Evolutionary conservation across 108 stramenopile genomes (phyloP), one percentile per base, ranked within the genome.

Genomic region (Parietichytrium sp.): DNA sequence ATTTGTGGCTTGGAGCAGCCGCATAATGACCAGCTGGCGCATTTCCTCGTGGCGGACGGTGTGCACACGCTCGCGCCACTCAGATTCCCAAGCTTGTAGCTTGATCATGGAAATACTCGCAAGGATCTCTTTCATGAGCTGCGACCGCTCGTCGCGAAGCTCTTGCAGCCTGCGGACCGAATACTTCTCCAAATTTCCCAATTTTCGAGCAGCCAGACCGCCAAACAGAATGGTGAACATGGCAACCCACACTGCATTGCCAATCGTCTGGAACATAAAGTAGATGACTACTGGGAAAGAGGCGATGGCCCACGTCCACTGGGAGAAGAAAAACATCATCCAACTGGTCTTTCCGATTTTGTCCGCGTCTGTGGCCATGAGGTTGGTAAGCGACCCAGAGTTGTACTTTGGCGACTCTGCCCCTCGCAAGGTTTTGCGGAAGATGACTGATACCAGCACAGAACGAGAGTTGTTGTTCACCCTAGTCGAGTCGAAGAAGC

Each of bases 341-440:
- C 79, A 79, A 6, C 23, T 20, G 30, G 18, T 51, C n/a, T 36
- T 6, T 0, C 79, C 79, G 16, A 79, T 1, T 51, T 79, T 79
- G 30, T 79, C 79, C 12, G 79, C 79, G 51, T 79, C 79, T 4
- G 79, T 79, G 2, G 79, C 79, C 79, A 79, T 79, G 49, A 79
- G 48, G 26, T 79, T 79, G 49, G 79, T 79, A 1, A 79, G 79
- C 30, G 47, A 27, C 31, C 79, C 79, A 26, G 49, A 51, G 51
- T 79, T 51, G 20, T 72, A 72, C 8, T 31, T 42, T 10, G 61
- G 61, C 10, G 61, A 23, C 25, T 51, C 50, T 12, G 49, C 79
- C 3, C 49, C 49, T 6, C 50, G 33, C 4, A 79, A 6, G 20
- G 33, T 51, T 13, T 49, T 49, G 29, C 49, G 49, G 79, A 79